A percentile compares a stretch with the other conserved stretches of the same genome.
Conservation (phyloP, 2,329 filamentous ascomycete species). For the Ophiostoma montium region DNA sequence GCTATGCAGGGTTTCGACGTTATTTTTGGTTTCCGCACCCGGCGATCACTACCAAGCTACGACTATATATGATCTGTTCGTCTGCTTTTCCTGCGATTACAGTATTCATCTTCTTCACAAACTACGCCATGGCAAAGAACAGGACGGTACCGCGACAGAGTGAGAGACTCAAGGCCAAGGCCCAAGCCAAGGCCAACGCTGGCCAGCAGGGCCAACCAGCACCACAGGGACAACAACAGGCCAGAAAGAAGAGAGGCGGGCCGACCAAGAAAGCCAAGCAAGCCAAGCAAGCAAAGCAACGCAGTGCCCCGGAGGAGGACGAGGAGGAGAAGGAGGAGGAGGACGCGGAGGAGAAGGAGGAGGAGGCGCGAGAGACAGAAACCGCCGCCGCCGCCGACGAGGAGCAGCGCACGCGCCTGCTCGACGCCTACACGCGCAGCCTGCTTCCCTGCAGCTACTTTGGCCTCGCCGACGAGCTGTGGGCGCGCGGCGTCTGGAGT, state of each 20-base stretch:
- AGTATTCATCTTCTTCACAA: no score
- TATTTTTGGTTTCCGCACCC: background rate
- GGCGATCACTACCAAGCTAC: background rate
- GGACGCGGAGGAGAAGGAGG: background rate
- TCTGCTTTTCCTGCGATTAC: no score
- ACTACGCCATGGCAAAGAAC: no score
- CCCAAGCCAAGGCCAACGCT: no score
- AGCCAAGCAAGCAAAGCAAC: no score
- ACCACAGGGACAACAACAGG: no score
- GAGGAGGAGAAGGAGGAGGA: no score
- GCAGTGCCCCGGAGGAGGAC: no score
- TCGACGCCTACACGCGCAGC: background rate
- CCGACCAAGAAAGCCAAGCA: background rate
- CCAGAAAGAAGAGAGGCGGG: no score
- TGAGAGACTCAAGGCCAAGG: background rate
- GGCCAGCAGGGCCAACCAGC: no score
- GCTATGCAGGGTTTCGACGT: no score
- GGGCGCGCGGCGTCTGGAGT: constrained; percentile 9
- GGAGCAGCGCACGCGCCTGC: background rate
- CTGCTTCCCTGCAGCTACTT: constrained; percentile 8
- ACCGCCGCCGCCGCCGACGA: background rate
- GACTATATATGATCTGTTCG: no score
- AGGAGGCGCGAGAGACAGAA: background rate
- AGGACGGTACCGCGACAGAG: background rate
- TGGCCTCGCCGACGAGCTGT: constrained; percentile 8